phyloP scores from a whole-genome alignment of 331 rosid species.

The Malus hybrid region DNA sequence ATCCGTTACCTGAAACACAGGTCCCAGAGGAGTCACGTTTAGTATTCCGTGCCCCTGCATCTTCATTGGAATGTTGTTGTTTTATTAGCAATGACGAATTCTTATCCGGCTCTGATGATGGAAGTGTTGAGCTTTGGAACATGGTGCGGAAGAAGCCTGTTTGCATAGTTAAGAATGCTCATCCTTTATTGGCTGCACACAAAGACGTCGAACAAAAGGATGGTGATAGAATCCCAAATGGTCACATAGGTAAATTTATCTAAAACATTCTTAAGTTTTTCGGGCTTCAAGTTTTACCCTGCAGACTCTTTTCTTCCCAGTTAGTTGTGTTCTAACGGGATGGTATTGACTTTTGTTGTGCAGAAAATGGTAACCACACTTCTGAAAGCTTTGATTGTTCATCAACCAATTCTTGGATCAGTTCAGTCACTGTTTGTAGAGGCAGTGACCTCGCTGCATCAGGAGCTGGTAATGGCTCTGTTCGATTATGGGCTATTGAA shows the following conservation, averaged over 20 bases:
- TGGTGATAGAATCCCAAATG: slow-evolving; percentile 47
- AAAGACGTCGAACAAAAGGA: slow-evolving; percentile 31
- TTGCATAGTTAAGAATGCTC: slow-evolving; percentile 74
- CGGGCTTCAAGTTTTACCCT: neutral
- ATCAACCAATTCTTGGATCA: slow-evolving; percentile 74
- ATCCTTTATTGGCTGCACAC: slow-evolving; percentile 32
- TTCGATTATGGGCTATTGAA: slow-evolving; percentile 65
- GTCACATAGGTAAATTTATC: slow-evolving; percentile 45
- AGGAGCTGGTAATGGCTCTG: slow-evolving; percentile 84
- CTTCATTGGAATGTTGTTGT: slow-evolving; percentile 82
- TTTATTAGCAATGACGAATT: slow-evolving; percentile 75
- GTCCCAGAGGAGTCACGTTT: slow-evolving; percentile 92
- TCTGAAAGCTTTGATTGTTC: slow-evolving; percentile 30
- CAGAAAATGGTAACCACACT: slow-evolving; percentile 59
- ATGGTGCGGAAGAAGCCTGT: slow-evolving; percentile 70
- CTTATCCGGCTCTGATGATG: slow-evolving; percentile 86
- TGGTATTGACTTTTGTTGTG: slow-evolving; percentile 16
- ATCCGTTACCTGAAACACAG: slow-evolving; percentile 35
- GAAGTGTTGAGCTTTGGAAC: slow-evolving; percentile 83
- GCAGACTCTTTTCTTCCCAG: neutral
- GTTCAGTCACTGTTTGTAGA: slow-evolving; percentile 70
- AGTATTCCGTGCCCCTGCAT: slow-evolving; percentile 81
- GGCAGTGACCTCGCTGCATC: slow-evolving; percentile 92
- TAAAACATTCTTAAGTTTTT: neutral
- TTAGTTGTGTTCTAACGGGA: slow-evolving; percentile 9